phyloP scores from a whole-genome alignment of 2,329 filamentous ascomycete species.

The Hypoxylon sp. region DNA sequence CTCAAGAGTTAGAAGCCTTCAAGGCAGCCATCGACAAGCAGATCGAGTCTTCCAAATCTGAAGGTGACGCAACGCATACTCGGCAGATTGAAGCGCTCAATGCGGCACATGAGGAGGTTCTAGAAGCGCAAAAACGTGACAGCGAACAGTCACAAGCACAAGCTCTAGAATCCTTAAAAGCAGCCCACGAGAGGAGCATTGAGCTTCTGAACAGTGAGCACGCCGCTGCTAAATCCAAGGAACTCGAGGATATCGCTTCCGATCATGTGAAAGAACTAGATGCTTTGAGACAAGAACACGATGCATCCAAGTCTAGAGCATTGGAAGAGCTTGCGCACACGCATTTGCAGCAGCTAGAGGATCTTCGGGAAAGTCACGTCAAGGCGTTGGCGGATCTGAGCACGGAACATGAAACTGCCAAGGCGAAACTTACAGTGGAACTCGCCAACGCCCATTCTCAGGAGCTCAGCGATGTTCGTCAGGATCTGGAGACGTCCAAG shows the following conservation, averaged over 20 bases:
- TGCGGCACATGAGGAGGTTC: slow-evolving; percentile 44
- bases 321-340: slow-evolving; percentile 28
- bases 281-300: slow-evolving; percentile 36
- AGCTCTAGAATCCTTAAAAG: slow-evolving; percentile 43
- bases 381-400: slow-evolving; percentile 14
- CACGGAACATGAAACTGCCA: slow-evolving; percentile 31
- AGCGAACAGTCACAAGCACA: slow-evolving; percentile 39
- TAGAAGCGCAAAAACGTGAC: slow-evolving; percentile 47
- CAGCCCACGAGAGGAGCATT: slow-evolving; percentile 42
- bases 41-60: slow-evolving; percentile 45
- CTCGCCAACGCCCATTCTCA: slow-evolving; percentile 22
- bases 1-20: slow-evolving; percentile 45
- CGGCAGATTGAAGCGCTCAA: slow-evolving; percentile 45
- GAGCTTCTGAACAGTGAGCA: slow-evolving; percentile 42
- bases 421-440: slow-evolving; percentile 27
- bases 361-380: slow-evolving; percentile 26
- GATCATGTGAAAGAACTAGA: slow-evolving; percentile 41
- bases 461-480: slow-evolving; percentile 26
- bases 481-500: slow-evolving; percentile 35
- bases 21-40: slow-evolving; percentile 46
- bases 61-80: slow-evolving; percentile 43
- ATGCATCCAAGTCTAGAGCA: slow-evolving; percentile 33
- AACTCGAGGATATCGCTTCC: slow-evolving; percentile 38
- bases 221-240: slow-evolving; percentile 36
- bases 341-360: slow-evolving; percentile 37